Base-by-base conservation (phyloP, 768 basidiomycete species). In the Boletus reticulatus region DNA sequence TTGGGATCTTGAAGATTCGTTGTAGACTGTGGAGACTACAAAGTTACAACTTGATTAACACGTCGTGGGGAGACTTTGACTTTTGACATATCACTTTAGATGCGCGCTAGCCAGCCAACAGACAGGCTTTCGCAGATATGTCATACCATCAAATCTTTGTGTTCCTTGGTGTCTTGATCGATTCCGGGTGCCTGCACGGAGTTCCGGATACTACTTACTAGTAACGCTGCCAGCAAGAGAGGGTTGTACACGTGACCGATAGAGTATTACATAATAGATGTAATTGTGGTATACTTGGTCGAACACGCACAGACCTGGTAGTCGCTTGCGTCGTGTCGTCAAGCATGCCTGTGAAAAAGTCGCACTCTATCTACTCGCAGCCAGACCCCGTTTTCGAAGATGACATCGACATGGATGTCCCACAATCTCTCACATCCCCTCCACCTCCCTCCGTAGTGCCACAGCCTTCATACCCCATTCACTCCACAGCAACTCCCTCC, bases 391-490 rank as follows among this genome's bases (percentile, higher is more conserved):
- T 69, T 2, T 72, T 72, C 58, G 72, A 73, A 57, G 72, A 73
- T 58, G 68, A 75, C 39, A 73, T 73, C 56, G 68, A 75, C 31
- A 63, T 77, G 55, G 71, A 71, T 16, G 36, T 53, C 16, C 59
- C 50, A 0, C 52, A 45, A 1, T 41, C 51, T 6, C 56, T 27
- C 19, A 43, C 38, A 12, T 37, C 20, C 43, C 17, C 42, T 5
- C 52, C 50, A 3, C 51, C 53, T 8, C 19, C 52, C 20, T 42
- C 53, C 0, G 43, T 31, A 8, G 12, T 55, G 5, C 24, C 61
- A 55, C 62, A 58, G 44, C 56, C 57, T 32, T 1, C 45, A 1
- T 55, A 59, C 36, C 36, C 66, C 51, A 56, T 60, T 37, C 64
- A 58, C 39, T 48, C 61, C 32, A 52, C 59, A 36, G 56, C 53